These are phyloP conservation scores for Salpingoeca rosetta DNA, from an alignment of 78 protist genomes.

Conservation along the genomic window DNA sequence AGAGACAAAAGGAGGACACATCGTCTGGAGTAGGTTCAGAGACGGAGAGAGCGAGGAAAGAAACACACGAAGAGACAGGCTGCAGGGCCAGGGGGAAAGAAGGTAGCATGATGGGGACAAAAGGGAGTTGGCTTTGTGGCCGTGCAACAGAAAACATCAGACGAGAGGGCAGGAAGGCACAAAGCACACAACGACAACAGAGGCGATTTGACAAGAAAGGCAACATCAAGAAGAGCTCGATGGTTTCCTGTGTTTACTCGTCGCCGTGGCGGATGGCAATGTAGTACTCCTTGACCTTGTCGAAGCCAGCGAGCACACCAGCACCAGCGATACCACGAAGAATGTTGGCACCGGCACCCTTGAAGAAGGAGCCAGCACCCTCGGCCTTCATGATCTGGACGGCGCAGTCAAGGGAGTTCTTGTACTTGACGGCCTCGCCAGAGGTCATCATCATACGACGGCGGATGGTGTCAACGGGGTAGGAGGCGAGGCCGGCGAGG, in stretches of 20 bases:
- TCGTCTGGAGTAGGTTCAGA: too few relatives aligned
- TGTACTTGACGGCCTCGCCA: conserved; percentile 64
- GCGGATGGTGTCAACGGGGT: conserved; percentile 95
- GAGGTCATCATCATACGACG: conserved; percentile 86
- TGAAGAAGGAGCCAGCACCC: conserved; percentile 86
- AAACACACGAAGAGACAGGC: too few relatives aligned
- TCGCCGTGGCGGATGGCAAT: neutral
- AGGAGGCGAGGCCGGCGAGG: conserved; percentile 76
- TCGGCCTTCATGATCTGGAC: conserved; percentile 62
- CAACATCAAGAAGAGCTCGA: neutral
- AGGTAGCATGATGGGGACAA: neutral
- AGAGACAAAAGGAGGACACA: too few relatives aligned
- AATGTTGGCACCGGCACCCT: conserved; percentile 92
- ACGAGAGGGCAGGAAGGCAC: too few relatives aligned
- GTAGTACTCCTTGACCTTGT: conserved; percentile 59
- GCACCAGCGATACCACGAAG: conserved; percentile 88
- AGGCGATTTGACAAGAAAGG: neutral
- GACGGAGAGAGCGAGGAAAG: too few relatives aligned
- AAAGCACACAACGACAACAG: too few relatives aligned
- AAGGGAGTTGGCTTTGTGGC: too few relatives aligned
- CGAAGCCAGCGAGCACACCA: conserved; percentile 79
- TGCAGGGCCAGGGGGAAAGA: neutral
- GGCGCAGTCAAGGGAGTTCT: conserved; percentile 69
- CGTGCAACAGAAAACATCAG: too few relatives aligned
- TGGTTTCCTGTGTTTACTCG: neutral